Evolutionary conservation across 1,139 yeast species (phyloP).

Genomic region (Hyphopichia fennica): DNA sequence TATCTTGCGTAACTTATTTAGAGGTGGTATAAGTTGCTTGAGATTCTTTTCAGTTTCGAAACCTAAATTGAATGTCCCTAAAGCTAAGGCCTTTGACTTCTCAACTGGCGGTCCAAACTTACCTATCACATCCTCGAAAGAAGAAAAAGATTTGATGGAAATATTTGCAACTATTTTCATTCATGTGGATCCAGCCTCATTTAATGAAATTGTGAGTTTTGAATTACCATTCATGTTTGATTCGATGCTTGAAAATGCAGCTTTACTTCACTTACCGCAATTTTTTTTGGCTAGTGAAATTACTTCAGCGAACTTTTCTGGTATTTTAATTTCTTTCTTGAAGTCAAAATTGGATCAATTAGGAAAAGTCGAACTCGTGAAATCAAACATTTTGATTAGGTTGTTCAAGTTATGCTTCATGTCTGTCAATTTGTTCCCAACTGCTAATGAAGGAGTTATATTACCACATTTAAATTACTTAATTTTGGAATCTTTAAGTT

Average conservation of each 20-base stretch:
- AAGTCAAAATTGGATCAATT: constrained; percentile 71
- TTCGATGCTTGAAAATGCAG: constrained; percentile 80
- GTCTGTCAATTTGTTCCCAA: constrained; percentile 92
- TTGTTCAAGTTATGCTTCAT: constrained; percentile 89
- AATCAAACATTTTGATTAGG: constrained; percentile 78
- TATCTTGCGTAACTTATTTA: constrained; percentile 71
- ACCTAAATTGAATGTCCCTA: constrained; percentile 37
- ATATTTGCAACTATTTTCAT: constrained; percentile 91
- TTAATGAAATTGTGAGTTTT: constrained; percentile 84
- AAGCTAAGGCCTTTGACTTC: constrained; percentile 61
- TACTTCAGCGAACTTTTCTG: constrained; percentile 89
- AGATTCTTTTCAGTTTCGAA: constrained; percentile 67
- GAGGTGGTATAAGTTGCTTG: constrained; percentile 83
- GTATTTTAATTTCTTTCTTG: constrained; percentile 77
- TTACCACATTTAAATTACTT: constrained; percentile 83
- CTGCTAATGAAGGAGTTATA: constrained; percentile 81
- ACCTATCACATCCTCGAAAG: constrained; percentile 85
- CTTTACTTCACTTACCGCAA: constrained; percentile 87
- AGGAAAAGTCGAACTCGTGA: constrained; percentile 78
- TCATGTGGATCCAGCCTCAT: constrained; percentile 93
- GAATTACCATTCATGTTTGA: constrained; percentile 80
- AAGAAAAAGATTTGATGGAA: constrained; percentile 95
- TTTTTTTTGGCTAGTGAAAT: constrained; percentile 91
- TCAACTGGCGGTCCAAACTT: constrained; percentile 71
- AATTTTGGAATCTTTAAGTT: constrained; percentile 75